Evolutionary conservation across 2,329 filamentous ascomycete species (phyloP).

Genomic region (Drechslera avenae): DNA sequence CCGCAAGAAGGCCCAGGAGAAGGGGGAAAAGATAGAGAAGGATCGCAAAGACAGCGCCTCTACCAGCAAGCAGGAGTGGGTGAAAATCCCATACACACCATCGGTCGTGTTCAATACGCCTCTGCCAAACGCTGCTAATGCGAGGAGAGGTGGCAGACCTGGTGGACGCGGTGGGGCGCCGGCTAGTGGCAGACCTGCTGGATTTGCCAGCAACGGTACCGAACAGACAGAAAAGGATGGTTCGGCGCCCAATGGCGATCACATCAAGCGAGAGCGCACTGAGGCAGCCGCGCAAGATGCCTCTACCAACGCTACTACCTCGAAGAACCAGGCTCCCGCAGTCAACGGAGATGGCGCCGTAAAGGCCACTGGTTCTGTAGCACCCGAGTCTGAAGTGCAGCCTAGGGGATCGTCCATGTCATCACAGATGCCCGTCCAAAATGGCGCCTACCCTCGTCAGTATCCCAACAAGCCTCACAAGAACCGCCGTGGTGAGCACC

Average conservation of each 20-base stretch:
- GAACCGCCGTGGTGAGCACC: constrained; percentile 39
- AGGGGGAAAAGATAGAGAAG: constrained; percentile 68
- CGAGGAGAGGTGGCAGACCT: constrained; percentile 51
- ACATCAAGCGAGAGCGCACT: constrained; percentile 44
- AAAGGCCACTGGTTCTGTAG: constrained; percentile 23
- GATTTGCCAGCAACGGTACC: constrained; percentile 48
- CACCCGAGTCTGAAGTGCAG: constrained; percentile 32
- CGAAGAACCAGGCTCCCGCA: constrained; percentile 34
- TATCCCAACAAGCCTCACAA: constrained; percentile 38
- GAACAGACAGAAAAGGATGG: constrained; percentile 47
- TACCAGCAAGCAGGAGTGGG: constrained; percentile 79
- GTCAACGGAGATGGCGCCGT: constrained; percentile 31
- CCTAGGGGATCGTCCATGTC: constrained; percentile 27
- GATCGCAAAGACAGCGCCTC: constrained; percentile 61
- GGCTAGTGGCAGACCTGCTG: constrained; percentile 57
- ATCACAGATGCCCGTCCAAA: constrained; percentile 27
- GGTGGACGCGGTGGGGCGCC: constrained; percentile 62
- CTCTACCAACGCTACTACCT: constrained; percentile 18
- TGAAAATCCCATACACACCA: constrained; percentile 79
- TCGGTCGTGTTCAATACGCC: constrained; percentile 87
- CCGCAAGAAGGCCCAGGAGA: constrained; percentile 72
- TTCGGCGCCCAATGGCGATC: constrained; percentile 38
- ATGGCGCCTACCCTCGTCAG: constrained; percentile 37
- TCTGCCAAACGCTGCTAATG: constrained; percentile 58
- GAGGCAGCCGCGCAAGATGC: constrained; percentile 33